These are phyloP conservation scores for Backusella macrospora DNA, from an alignment of 192 early-diverging fungal species.

Conservation along the genomic window DNA sequence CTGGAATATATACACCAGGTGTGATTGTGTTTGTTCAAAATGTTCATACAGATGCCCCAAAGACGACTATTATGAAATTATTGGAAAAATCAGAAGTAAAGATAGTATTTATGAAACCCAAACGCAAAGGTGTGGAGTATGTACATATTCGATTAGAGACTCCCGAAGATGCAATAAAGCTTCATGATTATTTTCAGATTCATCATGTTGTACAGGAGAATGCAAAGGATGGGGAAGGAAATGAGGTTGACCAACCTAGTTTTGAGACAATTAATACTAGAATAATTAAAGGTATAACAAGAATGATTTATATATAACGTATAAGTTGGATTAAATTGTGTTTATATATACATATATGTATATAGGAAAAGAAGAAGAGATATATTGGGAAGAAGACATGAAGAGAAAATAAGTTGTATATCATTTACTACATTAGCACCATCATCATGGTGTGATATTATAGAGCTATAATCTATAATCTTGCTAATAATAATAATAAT, in stretches of 20 bases:
- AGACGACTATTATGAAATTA: background rate
- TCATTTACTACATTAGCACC: too few relatives aligned
- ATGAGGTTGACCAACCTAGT: background rate
- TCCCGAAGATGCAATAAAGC: slow-evolving; percentile 23
- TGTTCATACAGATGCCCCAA: slow-evolving; percentile 22
- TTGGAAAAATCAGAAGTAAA: slow-evolving; percentile 6
- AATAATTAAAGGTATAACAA: slow-evolving; percentile 1
- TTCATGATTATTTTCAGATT: slow-evolving; percentile 11
- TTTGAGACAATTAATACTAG: background rate
- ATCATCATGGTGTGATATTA: too few relatives aligned
- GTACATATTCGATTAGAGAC: slow-evolving; percentile 21
- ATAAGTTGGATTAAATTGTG: background rate
- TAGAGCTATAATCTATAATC: too few relatives aligned
- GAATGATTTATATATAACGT: background rate
- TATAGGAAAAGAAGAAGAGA: slow-evolving; percentile 29
- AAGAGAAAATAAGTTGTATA: background rate
- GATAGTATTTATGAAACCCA: background rate
- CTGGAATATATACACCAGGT: background rate
- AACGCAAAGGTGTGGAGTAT: slow-evolving; percentile 20
- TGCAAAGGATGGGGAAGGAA: slow-evolving; percentile 15
- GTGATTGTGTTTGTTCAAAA: slow-evolving; percentile 19
- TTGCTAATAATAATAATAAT: too few relatives aligned
- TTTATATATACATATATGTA: background rate
- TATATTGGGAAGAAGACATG: slow-evolving; percentile 31
- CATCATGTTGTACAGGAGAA: slow-evolving; percentile 12